These are phyloP conservation scores for Colletotrichum endophyticum DNA, from an alignment of 2,329 filamentous ascomycete species.

Conservation along the genomic window DNA sequence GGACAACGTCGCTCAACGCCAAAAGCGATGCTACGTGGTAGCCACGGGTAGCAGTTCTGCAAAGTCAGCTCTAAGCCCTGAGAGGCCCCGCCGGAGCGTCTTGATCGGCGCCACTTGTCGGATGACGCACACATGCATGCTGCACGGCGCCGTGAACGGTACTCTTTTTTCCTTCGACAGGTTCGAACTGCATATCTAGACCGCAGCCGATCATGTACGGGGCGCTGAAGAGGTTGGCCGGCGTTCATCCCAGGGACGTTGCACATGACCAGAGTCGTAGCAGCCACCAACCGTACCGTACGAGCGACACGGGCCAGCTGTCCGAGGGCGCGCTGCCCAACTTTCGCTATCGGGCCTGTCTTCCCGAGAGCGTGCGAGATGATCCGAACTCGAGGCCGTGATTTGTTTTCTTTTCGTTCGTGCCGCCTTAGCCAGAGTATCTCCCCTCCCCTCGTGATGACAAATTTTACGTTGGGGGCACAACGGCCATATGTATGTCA, in stretches of 20 bases:
- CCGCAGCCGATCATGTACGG: background rate
- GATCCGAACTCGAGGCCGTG: background rate
- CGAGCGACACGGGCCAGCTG: background rate
- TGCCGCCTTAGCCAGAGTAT: background rate
- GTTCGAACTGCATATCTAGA: background rate
- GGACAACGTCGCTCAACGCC: background rate
- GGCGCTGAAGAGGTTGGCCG: background rate
- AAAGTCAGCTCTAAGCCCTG: background rate
- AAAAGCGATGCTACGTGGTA: background rate
- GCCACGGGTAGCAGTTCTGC: background rate
- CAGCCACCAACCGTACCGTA: background rate
- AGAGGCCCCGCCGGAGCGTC: background rate
- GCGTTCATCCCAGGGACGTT: background rate
- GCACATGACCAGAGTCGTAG: background rate
- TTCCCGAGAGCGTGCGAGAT: background rate
- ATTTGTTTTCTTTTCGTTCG: background rate
- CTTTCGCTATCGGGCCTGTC: background rate
- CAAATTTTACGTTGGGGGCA: background rate
- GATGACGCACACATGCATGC: slow-evolving; percentile 2
- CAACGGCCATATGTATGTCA: background rate
- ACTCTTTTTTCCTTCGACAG: background rate
- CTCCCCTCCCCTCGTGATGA: background rate
- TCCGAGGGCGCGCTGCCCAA: background rate
- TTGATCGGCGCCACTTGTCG: background rate
- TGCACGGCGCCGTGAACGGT: slow-evolving; percentile 5